Conservation (phyloP, 2,329 filamentous ascomycete species). For the Aspergillus ustus region DNA sequence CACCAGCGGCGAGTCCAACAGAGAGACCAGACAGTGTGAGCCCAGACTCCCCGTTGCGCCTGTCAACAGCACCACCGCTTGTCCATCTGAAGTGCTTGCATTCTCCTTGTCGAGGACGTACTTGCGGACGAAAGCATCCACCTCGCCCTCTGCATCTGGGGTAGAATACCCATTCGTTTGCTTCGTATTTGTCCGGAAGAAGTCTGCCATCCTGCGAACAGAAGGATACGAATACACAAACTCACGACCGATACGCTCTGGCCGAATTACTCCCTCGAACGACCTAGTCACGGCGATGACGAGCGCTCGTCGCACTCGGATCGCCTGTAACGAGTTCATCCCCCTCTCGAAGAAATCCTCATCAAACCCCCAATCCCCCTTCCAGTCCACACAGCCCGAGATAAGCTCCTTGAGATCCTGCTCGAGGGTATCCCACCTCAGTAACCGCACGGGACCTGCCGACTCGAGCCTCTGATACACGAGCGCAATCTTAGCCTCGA, state of each 20-base stretch:
- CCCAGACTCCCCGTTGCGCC: slow-evolving; percentile 1
- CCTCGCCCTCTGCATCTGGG: not conserved
- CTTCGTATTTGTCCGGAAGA: not conserved
- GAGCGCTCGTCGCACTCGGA: not conserved
- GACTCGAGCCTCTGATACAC: slow-evolving; percentile 1
- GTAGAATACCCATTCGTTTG: not conserved
- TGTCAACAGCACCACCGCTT: slow-evolving; percentile 2
- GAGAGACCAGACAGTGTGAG: not conserved
- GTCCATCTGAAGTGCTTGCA: not conserved
- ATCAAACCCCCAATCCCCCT: not conserved
- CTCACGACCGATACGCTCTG: not conserved
- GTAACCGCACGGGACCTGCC: not conserved
- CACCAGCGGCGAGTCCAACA: not conserved
- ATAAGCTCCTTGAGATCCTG: not conserved
- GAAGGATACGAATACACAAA: slow-evolving; percentile 7
- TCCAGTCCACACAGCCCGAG: not conserved
- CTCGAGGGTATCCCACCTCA: not conserved
- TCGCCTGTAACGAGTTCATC: slow-evolving; percentile 7
- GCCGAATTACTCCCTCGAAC: not conserved
- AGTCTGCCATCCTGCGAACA: not conserved
- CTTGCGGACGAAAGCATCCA: not conserved
- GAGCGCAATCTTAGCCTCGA: not conserved
- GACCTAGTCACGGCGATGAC: not conserved
- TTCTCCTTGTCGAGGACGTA: not conserved
- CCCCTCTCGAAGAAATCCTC: slow-evolving; percentile 11